Conservation (phyloP, 495 filamentous ascomycete species). For the Diplogelasinospora grovesii region DNA sequence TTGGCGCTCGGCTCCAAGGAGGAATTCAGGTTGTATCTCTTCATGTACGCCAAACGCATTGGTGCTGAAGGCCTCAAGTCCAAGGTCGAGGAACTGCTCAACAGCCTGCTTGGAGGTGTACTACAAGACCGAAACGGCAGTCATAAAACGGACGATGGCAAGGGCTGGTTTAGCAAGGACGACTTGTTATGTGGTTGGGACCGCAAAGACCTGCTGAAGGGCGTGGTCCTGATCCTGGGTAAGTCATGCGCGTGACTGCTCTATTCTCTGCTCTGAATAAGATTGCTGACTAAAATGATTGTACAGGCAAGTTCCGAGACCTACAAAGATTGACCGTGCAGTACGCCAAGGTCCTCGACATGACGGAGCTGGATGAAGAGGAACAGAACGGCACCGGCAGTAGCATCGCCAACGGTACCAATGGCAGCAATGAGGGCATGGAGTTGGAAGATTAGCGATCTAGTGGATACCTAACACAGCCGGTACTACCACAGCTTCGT, state of each 20-base stretch:
- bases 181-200: slow-evolving; percentile 84
- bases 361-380: slow-evolving; percentile 50
- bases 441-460: slow-evolving; percentile 15
- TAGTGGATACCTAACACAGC: background rate
- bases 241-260: slow-evolving; percentile 32
- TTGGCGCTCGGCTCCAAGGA: slow-evolving; percentile 77
- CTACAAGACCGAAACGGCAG: slow-evolving; percentile 40
- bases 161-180: slow-evolving; percentile 51
- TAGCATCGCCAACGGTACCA: no score
- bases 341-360: slow-evolving; percentile 68
- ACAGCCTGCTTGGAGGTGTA: slow-evolving; percentile 68
- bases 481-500: no score
- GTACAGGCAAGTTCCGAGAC: slow-evolving; percentile 85
- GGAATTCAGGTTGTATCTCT: slow-evolving; percentile 83
- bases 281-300: slow-evolving; percentile 23
- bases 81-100: slow-evolving; percentile 89
- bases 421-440: slow-evolving; percentile 14
- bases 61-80: slow-evolving; percentile 78
- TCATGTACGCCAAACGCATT: slow-evolving; percentile 94
- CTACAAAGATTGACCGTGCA: slow-evolving; percentile 87
- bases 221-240: slow-evolving; percentile 89
- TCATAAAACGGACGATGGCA: slow-evolving; percentile 36
- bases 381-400: slow-evolving; percentile 2
- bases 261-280: background rate
- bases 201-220: slow-evolving; percentile 74